Evolutionary conservation across 2,329 filamentous ascomycete genomes (phyloP).

Genomic region (Raffaelea albimanens): DNA sequence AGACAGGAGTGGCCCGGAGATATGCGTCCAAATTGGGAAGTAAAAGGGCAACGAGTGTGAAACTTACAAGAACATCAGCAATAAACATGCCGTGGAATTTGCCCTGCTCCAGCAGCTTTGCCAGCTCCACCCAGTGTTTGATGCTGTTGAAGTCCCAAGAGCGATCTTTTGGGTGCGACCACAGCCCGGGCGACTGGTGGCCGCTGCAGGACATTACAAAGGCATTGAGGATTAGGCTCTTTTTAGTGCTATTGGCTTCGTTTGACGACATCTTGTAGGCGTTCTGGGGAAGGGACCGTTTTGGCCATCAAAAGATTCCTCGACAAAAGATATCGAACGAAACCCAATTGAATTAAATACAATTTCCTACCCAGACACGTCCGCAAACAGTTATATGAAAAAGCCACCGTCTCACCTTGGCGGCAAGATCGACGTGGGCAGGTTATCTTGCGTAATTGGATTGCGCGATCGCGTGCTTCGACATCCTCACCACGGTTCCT

Average conservation of each 20-base stretch:
- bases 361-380: no score
- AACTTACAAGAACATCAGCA: conserved; percentile 48
- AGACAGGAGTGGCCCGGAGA: no score
- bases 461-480: neutral
- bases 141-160: conserved; percentile 52
- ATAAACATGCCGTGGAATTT: conserved; percentile 58
- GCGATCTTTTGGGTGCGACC: conserved; percentile 56
- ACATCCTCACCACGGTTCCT: neutral
- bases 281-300: no score
- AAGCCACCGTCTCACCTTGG: no score
- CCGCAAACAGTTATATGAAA: no score
- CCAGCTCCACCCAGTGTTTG: conserved; percentile 51
- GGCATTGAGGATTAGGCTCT: conserved; percentile 7
- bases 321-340: no score
- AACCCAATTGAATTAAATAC: no score
- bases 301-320: no score
- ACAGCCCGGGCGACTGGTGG: conserved; percentile 36
- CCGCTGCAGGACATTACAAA: conserved; percentile 23
- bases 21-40: no score
- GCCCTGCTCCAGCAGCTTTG: conserved; percentile 48
- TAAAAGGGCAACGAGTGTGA: neutral
- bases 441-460: neutral
- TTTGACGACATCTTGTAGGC: no score
- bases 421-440: no score
- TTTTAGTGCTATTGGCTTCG: no score